Conservation (phyloP, 257 asterid species). For the Nicotiana paniculata region DNA sequence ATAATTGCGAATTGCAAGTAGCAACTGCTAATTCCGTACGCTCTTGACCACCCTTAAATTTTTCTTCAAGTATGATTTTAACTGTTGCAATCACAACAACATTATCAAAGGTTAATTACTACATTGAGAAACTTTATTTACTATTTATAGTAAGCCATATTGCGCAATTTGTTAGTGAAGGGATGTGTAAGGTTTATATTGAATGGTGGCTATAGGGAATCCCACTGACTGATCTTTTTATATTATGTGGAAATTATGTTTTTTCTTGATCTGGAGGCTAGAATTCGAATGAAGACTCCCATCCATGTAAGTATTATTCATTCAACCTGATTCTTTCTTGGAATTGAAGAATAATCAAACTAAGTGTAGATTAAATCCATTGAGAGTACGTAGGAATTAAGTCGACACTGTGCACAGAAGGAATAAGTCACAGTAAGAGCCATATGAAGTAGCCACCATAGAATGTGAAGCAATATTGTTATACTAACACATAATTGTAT, state of each 20-base stretch:
- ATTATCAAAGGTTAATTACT: neutral
- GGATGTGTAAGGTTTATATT: neutral
- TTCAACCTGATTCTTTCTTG: neutral
- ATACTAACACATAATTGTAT: too few relatives aligned
- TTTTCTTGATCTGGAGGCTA: neutral
- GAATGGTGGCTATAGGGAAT: neutral
- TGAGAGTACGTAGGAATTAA: neutral
- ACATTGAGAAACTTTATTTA: neutral
- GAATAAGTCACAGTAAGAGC: neutral
- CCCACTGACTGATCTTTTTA: neutral
- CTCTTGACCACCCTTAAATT: too few relatives aligned
- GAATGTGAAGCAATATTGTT: neutral
- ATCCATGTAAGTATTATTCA: neutral
- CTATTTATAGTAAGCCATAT: neutral
- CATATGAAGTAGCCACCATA: neutral
- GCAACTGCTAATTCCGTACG: too few relatives aligned
- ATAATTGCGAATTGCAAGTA: too few relatives aligned
- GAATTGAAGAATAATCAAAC: neutral
- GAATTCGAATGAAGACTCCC: neutral
- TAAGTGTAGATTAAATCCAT: neutral
- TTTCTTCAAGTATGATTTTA: too few relatives aligned
- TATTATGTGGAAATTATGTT: neutral
- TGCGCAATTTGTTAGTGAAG: neutral
- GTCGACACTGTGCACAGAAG: neutral
- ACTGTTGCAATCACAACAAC: too few relatives aligned